Conservation (phyloP, 2,329 filamentous ascomycete species). For the Fusarium falciforme region DNA sequence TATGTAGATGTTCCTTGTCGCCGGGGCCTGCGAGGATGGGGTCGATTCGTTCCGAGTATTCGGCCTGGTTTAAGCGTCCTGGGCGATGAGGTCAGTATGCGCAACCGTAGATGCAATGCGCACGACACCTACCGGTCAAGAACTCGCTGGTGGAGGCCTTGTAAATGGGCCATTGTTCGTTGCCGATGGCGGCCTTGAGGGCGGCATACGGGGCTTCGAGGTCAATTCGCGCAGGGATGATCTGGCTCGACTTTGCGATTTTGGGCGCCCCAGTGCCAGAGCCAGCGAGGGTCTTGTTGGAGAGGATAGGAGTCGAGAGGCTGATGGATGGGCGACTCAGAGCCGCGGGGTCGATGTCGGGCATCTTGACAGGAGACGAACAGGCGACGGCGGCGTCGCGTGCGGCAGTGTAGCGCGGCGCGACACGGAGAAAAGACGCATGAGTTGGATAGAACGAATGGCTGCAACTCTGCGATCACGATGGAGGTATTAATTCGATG, state of each 20-base stretch:
- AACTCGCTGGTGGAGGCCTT: slow-evolving; percentile 73
- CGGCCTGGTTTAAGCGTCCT: slow-evolving; percentile 73
- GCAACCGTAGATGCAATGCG: not conserved
- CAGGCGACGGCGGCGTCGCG: slow-evolving; percentile 56
- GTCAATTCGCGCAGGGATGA: slow-evolving; percentile 74
- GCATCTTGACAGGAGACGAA: slow-evolving; percentile 60
- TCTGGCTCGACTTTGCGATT: slow-evolving; percentile 69
- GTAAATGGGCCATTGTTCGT: slow-evolving; percentile 72
- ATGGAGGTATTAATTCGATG: slow-evolving; percentile 56
- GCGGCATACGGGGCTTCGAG: slow-evolving; percentile 73
- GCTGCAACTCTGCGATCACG: slow-evolving; percentile 55
- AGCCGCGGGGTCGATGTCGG: slow-evolving; percentile 77
- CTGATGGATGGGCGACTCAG: slow-evolving; percentile 70
- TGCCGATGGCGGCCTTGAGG: slow-evolving; percentile 68
- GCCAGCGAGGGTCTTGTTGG: slow-evolving; percentile 67
- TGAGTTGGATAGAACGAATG: slow-evolving; percentile 56
- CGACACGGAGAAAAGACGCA: slow-evolving; percentile 55
- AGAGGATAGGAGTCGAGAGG: slow-evolving; percentile 69
- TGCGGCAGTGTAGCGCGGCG: slow-evolving; percentile 59
- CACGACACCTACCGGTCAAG: slow-evolving; percentile 63
- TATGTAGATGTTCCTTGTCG: slow-evolving; percentile 73
- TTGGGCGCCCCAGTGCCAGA: slow-evolving; percentile 63
- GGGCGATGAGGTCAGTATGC: slow-evolving; percentile 44
- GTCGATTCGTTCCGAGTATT: slow-evolving; percentile 70
- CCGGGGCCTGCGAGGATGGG: slow-evolving; percentile 69